Conservation (phyloP, 2,329 filamentous ascomycete species). For the Colletotrichum sidae region DNA sequence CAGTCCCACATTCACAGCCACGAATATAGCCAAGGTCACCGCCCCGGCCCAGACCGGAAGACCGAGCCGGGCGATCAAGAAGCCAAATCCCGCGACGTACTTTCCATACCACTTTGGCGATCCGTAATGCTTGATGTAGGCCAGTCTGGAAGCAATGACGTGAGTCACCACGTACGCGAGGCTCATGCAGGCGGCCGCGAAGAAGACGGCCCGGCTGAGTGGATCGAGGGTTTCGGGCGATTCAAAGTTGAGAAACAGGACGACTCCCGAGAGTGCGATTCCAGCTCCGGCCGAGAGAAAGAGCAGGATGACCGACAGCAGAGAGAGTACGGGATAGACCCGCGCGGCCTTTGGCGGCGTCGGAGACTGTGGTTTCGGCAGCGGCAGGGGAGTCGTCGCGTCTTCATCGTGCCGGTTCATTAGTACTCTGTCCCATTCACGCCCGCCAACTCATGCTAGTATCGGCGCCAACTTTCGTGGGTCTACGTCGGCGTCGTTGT, state of each 20-base stretch:
- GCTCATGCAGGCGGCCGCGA: constrained; percentile 30
- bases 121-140: constrained; percentile 12
- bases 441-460: neutral
- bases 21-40: constrained; percentile 28
- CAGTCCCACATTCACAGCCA: constrained; percentile 28
- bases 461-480: neutral
- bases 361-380: constrained; percentile 4
- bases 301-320: constrained; percentile 17
- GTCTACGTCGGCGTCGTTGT: neutral
- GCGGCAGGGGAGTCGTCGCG: constrained; percentile 34
- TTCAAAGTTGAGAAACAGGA: constrained; percentile 22
- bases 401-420: constrained; percentile 28
- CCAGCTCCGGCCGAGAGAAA: constrained; percentile 24
- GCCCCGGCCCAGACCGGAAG: constrained; percentile 29
- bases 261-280: constrained; percentile 21
- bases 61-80: constrained; percentile 22
- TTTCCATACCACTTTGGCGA: constrained; percentile 12
- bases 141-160: constrained; percentile 6
- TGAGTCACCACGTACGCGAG: constrained; percentile 27
- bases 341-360: constrained; percentile 10
- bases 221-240: constrained; percentile 27
- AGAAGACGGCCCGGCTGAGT: constrained; percentile 31
- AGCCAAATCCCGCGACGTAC: constrained; percentile 23
- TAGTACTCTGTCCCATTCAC: constrained; percentile 26
- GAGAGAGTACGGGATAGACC: constrained; percentile 25